These are phyloP conservation scores for Astraeus odoratus DNA, from an alignment of 768 basidiomycete species.

Conservation along the genomic window DNA sequence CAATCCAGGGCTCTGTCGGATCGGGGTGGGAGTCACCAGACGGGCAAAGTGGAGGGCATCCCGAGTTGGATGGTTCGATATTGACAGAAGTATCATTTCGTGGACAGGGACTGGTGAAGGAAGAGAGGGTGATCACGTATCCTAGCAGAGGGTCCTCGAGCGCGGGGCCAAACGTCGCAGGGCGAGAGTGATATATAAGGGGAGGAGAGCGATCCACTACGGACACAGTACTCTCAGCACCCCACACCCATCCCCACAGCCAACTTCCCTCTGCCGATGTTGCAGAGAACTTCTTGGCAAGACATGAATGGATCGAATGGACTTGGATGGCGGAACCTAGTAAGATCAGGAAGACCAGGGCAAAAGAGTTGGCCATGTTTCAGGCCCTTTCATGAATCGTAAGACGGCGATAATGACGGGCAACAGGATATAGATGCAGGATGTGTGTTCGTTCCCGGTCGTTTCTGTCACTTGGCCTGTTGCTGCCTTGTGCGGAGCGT, in stretches of 20 bases:
- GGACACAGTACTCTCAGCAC: conserved; percentile 62
- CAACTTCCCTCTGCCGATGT: conserved; percentile 42
- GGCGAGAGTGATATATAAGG: conserved; percentile 62
- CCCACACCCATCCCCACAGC: conserved; percentile 63
- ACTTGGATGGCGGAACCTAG: conserved; percentile 6
- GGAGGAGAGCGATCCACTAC: conserved; percentile 70
- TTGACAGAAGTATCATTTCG: conserved; percentile 18
- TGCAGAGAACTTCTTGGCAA: conserved; percentile 35
- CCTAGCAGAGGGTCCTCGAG: conserved; percentile 62
- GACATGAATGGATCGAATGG: conserved; percentile 2
- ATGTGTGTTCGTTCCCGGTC: background rate
- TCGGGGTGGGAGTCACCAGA: conserved; percentile 50
- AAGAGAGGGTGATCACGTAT: conserved; percentile 64
- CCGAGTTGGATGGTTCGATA: conserved; percentile 35
- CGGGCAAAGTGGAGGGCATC: conserved; percentile 65
- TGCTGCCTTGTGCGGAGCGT: background rate
- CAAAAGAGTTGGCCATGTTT: conserved; percentile 10
- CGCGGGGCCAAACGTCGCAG: conserved; percentile 72
- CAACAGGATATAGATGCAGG: background rate
- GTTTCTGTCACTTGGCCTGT: background rate
- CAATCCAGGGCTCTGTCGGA: conserved; percentile 75
- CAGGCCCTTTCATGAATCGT: conserved; percentile 2
- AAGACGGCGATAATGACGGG: background rate
- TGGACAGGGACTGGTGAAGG: conserved; percentile 52
- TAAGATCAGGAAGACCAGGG: conserved; percentile 3